These are phyloP conservation scores for Corymbia maculata DNA, from an alignment of 345 rosid genomes.

Conservation along the genomic window DNA sequence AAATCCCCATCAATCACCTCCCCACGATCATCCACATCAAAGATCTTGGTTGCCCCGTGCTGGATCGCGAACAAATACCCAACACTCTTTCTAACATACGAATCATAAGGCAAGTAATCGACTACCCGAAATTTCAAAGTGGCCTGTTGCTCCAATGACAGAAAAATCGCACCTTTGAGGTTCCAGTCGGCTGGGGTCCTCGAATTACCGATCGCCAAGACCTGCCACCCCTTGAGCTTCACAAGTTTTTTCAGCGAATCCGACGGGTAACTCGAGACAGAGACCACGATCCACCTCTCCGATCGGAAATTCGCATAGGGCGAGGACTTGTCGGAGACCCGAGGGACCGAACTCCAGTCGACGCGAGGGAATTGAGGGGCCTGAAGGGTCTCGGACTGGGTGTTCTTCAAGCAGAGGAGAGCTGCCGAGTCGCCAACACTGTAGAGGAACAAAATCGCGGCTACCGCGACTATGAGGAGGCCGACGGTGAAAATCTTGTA, in stretches of 20 bases:
- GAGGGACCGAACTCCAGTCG: constrained; percentile 57
- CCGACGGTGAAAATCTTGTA: constrained; percentile 29
- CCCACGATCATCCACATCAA: constrained; percentile 88
- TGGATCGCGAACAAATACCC: constrained; percentile 96
- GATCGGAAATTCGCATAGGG: constrained; percentile 60
- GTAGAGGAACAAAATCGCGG: constrained; percentile 58
- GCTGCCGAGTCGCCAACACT: constrained; percentile 58
- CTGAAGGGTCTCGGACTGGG: constrained; percentile 38
- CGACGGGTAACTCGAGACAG: constrained; percentile 70
- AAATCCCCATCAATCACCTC: constrained; percentile 81
- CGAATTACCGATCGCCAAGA: constrained; percentile 83
- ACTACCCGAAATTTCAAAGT: constrained; percentile 60
- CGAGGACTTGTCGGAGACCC: constrained; percentile 48
- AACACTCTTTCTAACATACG: constrained; percentile 76
- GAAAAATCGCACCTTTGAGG: constrained; percentile 75
- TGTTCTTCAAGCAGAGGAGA: constrained; percentile 47
- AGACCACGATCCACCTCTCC: constrained; percentile 83
- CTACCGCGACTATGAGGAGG: constrained; percentile 50
- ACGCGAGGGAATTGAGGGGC: constrained; percentile 52
- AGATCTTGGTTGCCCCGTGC: constrained; percentile 92
- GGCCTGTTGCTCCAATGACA: constrained; percentile 87
- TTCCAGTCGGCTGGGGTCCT: constrained; percentile 78
- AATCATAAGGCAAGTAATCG: constrained; percentile 81
- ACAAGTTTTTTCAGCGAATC: constrained; percentile 52
- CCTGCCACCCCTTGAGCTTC: constrained; percentile 90